These are phyloP conservation scores for Gaillardinia entomophila DNA, from an alignment of 805 yeast species.

Conservation along the genomic window DNA sequence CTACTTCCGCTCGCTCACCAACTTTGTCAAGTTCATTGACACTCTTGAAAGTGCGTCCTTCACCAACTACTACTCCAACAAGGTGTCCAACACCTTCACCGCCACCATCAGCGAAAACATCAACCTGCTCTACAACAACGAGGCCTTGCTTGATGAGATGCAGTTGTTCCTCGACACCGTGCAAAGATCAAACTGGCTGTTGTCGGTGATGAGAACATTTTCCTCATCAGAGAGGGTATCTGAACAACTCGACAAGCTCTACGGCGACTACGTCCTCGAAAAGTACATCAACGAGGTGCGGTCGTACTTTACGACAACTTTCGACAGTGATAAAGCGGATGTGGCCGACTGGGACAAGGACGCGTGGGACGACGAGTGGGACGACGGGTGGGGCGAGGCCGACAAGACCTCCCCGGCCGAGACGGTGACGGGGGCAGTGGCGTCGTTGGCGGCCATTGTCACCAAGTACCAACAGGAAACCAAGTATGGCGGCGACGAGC, in stretches of 20 bases:
- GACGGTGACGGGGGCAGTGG: too few relatives aligned
- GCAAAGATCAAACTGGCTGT: constrained; percentile 17
- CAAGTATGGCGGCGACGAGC: constrained; percentile 9
- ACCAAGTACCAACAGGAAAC: constrained; percentile 14
- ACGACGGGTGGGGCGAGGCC: constrained; percentile 1
- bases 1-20: constrained; percentile 18
- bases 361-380: constrained; percentile 34
- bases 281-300: constrained; percentile 27
- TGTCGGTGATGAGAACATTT: constrained; percentile 13
- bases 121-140: constrained; percentile 12
- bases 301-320: constrained; percentile 7
- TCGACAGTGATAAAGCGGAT: constrained; percentile 2
- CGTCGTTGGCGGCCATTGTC: constrained; percentile 13
- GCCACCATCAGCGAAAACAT: constrained; percentile 26
- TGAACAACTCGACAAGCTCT: constrained; percentile 19
- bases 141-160: constrained; percentile 13
- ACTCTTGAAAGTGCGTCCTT: constrained; percentile 13
- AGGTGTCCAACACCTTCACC: constrained; percentile 23
- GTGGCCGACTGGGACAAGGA: constrained; percentile 21
- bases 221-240: constrained; percentile 11
- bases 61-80: constrained; percentile 19
- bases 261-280: constrained; percentile 26
- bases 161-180: constrained; percentile 12
- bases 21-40: constrained; percentile 26
- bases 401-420: too few relatives aligned